Evolutionary conservation across 2,329 filamentous ascomycete species (phyloP).

Genomic region (Paecilomyces formosus): DNA sequence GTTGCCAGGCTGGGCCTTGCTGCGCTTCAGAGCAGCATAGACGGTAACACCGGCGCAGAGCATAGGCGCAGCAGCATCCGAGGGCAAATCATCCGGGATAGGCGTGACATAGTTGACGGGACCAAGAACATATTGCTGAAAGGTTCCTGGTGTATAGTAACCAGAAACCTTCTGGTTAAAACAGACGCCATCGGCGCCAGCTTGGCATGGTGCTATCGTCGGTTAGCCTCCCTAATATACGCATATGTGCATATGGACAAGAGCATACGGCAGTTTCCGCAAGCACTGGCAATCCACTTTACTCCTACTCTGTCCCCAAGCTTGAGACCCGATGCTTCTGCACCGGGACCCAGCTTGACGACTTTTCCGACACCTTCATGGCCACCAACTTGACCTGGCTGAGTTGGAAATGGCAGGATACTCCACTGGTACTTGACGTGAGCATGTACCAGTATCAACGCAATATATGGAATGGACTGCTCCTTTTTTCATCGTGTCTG

Average conservation of each 20-base stretch:
- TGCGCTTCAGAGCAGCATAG: slow-evolving; percentile 59
- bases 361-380: slow-evolving; percentile 62
- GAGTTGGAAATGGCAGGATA: slow-evolving; percentile 52
- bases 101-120: slow-evolving; percentile 63
- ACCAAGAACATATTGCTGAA: slow-evolving; percentile 60
- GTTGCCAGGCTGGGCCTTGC: slow-evolving; percentile 50
- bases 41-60: slow-evolving; percentile 62
- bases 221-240: too few species aligned
- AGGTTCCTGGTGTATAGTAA: slow-evolving; percentile 64
- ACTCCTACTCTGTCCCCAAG: slow-evolving; percentile 63
- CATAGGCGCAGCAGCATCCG: slow-evolving; percentile 57
- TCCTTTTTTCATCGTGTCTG: background rate
- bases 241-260: too few species aligned
- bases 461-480: background rate
- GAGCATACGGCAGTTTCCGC: slow-evolving; percentile 43
- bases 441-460: background rate
- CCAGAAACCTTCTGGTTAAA: slow-evolving; percentile 53
- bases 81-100: slow-evolving; percentile 55
- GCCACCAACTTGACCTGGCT: slow-evolving; percentile 57
- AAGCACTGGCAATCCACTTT: slow-evolving; percentile 58
- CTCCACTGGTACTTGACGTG: slow-evolving; percentile 40
- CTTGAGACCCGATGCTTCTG: slow-evolving; percentile 50
- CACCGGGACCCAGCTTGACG: slow-evolving; percentile 57
- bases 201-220: slow-evolving; percentile 41
- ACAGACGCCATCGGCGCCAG: slow-evolving; percentile 49